Evolutionary conservation across 73 alveolate species (phyloP), one percentile per base, ranked within the genome.

Genomic region (Stentor roeselii): DNA sequence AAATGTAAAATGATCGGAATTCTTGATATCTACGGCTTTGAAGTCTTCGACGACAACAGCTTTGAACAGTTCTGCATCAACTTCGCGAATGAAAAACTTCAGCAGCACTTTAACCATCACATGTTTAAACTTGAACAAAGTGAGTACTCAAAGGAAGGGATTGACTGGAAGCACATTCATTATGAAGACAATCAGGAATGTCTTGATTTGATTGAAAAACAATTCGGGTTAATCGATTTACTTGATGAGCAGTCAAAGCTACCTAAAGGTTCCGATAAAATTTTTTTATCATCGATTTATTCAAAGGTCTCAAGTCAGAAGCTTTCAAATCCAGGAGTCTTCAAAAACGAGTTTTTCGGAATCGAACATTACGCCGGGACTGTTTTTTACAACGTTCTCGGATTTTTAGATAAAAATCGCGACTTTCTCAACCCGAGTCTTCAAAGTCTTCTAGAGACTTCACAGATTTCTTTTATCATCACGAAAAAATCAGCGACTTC

Each of bases 11-110:
- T 94, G 82, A 98, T 98, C 14, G 99, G 99, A 6, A 77, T 98
- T n/a, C 83, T 98, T 75, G 99, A 98, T 91, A 98, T 98, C 67
- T 98, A 95, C 85, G 99, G 99, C 3, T 98, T 98, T 84, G 99
- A 98, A 86, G 98, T 95, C 86, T 97, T 97, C 76, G 96, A 92
- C 39, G 87, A 84, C 75, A 97, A 97, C 88, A 91, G 98, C 37
- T 92, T 97, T 67, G 99, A 97, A 85, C 98, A 97, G 82, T 95
- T 97, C 75, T 97, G 99, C 86, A 97, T 97, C 78, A 97, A 97
- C 88, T 97, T 95, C 60, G 98, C 99, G n/a, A 97, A 97, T 89
- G 99, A 97, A 83, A 95, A 93, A 87, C 90, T 97, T 32, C 97
- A 97, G 87, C 98, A 95, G 90, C 96, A 92, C 84, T 95, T 92